Evolutionary conservation across 805 yeast species (phyloP).

Genomic region (Wickerhamiella domercqiae): DNA sequence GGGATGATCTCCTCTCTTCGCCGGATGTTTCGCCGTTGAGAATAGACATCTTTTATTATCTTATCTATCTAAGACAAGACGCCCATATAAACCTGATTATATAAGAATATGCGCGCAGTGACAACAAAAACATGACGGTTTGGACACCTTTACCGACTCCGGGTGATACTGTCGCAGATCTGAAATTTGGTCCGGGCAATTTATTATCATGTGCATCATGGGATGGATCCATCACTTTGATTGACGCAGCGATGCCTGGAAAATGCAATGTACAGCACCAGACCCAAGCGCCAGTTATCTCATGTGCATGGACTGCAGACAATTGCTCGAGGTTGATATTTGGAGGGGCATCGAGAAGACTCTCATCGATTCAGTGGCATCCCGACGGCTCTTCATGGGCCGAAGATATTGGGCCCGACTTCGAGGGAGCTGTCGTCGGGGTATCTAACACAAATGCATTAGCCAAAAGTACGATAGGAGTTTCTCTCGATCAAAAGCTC

Average conservation of each 20-base stretch:
- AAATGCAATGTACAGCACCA: not conserved
- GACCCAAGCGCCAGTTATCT: not conserved
- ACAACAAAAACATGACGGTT: not conserved
- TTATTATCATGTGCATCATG: conserved; percentile 8
- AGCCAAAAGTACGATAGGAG: no score
- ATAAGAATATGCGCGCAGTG: not conserved
- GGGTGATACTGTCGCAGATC: conserved; percentile 2
- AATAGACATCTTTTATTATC: no score
- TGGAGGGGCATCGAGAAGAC: not conserved
- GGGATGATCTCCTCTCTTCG: no score
- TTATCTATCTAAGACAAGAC: no score
- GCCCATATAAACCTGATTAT: no score
- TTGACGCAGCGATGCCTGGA: not conserved
- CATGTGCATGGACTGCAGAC: not conserved
- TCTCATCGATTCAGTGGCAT: not conserved
- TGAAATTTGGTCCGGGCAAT: conserved; percentile 2
- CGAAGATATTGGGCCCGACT: not conserved
- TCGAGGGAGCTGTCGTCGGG: no score
- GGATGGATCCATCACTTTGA: conserved; percentile 7
- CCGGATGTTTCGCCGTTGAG: no score
- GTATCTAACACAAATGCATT: no score
- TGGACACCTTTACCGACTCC: not conserved
- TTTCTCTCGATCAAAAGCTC: no score
- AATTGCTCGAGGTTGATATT: not conserved
- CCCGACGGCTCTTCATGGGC: no score